Percentiles rank a stretch among this genome's conserved stretches.
Evolutionary conservation across 2,329 filamentous ascomycete species (phyloP).

Genomic region (Aspergillus ochraceus): DNA sequence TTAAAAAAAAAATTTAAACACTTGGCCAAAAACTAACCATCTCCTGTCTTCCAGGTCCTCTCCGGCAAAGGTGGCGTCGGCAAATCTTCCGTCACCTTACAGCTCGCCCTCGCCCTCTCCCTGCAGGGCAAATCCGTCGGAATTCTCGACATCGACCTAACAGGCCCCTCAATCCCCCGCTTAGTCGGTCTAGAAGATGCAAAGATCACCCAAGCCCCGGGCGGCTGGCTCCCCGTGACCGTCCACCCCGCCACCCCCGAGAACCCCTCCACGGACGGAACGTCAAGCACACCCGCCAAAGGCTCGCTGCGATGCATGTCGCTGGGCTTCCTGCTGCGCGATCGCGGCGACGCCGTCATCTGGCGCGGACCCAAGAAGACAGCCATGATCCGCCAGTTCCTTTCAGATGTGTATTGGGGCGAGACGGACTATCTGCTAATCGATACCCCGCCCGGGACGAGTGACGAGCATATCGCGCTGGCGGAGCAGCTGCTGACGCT

Average conservation of each 20-base stretch:
- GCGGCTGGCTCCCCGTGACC: conserved; percentile 86
- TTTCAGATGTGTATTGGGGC: conserved; percentile 86
- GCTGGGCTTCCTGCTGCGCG: conserved; percentile 82
- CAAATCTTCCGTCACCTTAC: conserved; percentile 96
- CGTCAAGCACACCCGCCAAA: conserved; percentile 21
- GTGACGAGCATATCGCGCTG: conserved; percentile 94
- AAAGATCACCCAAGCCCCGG: conserved; percentile 87
- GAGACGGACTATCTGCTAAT: conserved; percentile 89
- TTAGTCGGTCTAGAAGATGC: conserved; percentile 87
- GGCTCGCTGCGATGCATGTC: conserved; percentile 72
- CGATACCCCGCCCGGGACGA: conserved; percentile 94
- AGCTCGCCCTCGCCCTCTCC: conserved; percentile 86
- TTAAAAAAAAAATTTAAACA: neutral
- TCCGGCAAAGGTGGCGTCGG: conserved; percentile 98
- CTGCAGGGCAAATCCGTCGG: conserved; percentile 85
- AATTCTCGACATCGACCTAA: conserved; percentile 93
- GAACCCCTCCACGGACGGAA: conserved; percentile 7
- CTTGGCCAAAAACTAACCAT: conserved; percentile 8
- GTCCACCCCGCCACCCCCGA: conserved; percentile 61
- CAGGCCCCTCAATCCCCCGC: conserved; percentile 91
- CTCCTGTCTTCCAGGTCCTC: conserved; percentile 56
- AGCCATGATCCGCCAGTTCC: conserved; percentile 95
- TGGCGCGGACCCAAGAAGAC: conserved; percentile 99
- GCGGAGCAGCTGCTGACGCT: conserved; percentile 74
- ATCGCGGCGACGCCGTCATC: conserved; percentile 86